Evolutionary conservation across 352 stramenopile species (phyloP), one percentile per base, ranked within the genome.

Genomic region (Pythium coloratum): DNA sequence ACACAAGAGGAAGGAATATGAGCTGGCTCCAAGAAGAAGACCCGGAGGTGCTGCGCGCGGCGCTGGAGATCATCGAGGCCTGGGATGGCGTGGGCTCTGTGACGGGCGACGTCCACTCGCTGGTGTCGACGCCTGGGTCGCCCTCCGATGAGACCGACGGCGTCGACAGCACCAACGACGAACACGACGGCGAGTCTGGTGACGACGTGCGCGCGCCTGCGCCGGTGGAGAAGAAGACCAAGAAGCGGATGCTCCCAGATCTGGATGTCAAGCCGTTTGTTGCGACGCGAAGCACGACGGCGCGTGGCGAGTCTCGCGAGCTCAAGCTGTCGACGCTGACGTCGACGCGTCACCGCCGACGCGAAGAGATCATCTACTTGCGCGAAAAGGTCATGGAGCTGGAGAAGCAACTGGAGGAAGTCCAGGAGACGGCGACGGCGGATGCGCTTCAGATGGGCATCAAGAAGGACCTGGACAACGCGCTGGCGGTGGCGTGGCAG

Each of bases 311-410:
- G 33, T 1, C 33, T 8, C 47, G 59, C 9, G 49, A 49, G 7
- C 50, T 66, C 33, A 66, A 66, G 59, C 59, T 54, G 36, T 66
- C 59, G 59, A 66, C 59, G 30, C 16, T 64, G 32, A 47, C 56
- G 42, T 63, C 56, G 9, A 63, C 56, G 42, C 58, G 58, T 46
- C 44, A 64, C 32, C 44, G 58, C 5, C 44, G 58, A 14, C 58
- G 58, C 26, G 59, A 66, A 18, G 59, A 66, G 50, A 59, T 66
- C 12, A 51, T 59, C 6, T 66, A 54, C 34, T 24, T 66, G 33
- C 59, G 59, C 0, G 59, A 66, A n/a, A 49, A 59, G 16, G 59
- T 66, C 16, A 30, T 16, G 34, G 59, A 66, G 36, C 36, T 66
- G 34, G 49, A 66, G 59, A 42, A 36, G 20, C 33, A 59, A 20